Evolutionary conservation across 768 basidiomycete genomes (phyloP), one percentile per base, ranked within the genome.

Genomic region (Galerina marginata): DNA sequence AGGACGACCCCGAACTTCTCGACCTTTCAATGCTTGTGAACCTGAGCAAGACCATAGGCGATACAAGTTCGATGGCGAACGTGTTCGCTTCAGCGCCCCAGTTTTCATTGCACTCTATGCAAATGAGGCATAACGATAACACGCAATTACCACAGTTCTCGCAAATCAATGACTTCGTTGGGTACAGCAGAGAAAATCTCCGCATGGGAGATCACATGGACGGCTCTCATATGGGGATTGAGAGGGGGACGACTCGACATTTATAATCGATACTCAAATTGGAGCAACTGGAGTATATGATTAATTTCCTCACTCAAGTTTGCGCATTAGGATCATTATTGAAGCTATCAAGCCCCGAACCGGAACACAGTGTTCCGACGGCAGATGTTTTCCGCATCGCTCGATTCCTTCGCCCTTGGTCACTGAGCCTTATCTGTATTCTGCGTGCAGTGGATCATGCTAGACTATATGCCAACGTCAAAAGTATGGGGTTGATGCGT

Each of bases 1-100:
- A 69, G 33, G 60, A 58, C 33, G 64, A 69, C 39, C 67, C 67
- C 51, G 67, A 68, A 33, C 14, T 48, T 9, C 26, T 59, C 9
- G 61, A 56, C 26, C 38, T 54, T 23, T 49, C 49, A 11, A n/a
- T 36, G 14, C 40, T 62, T 16, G 54, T 57, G 20, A 42, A 63
- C 42, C 36, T 63, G 53, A 59, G 63, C 50, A 62, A 62, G 23
- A 49, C 44, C 23, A 37, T 52, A 2, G 56, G 43, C 23, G 46
- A 51, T 51, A 45, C 47, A 7, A 44, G 58, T 38, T 37, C 58
- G 7, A 54, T 63, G 50, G 46, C 57, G 16, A 52, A 38, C 53
- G 12, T 50, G 12, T 50, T 55, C 48, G 52, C 57, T 20, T 47
- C 61, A 12, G 39, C 50, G 15, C 37, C 61, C 4, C 61, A 54